Evolutionary conservation across 2,329 filamentous ascomycete species (phyloP), one percentile per base, ranked within the genome.

Genomic region (Leptographium procerum): DNA sequence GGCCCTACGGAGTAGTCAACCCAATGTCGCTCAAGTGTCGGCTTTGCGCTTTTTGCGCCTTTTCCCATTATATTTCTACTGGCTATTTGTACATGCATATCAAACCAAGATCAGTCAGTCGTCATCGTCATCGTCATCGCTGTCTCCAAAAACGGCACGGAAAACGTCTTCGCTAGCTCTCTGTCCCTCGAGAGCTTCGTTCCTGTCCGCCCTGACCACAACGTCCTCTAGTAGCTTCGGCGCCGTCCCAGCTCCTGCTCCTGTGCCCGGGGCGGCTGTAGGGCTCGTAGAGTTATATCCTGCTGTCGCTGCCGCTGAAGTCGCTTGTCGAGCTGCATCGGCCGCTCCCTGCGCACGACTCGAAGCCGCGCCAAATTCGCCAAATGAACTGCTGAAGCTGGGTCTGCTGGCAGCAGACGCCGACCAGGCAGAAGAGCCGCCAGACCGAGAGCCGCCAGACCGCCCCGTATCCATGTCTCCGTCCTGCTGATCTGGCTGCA

Each of bases 91-190:
- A 40, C 36, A 40, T 40, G 36, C 14, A 14, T 40, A 40, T 40
- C 36, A 16, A 16, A 36, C 48, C n/a, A 19, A 7, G 14, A 9
- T 9, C 22, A 4, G 16, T 36, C 47, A 56, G 26, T 28, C 57
- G 10, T 57, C 36, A 31, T 60, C 57, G 9, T 64, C 67, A 14
- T 89, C 86, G 65, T 89, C 87, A 63, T 87, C 86, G 66, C 88
- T 88, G 69, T 91, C 89, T 7, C 91, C 92, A 79, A 97, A 97
- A 33, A 97, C 91, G n/a, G 90, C 89, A 64, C 83, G 89, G 66
- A 96, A 91, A 0, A 96, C 85, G 50, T 88, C 88, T 54, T 91
- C 89, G 19, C 87, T 85, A 1, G 91, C 88, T 57, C 83, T 80
- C 65, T 84, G 77, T 0, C 81, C 85, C 67, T 95, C 88, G 11